Conservation (phyloP, 305 asterid species). For the Fraxinus greggii region DNA sequence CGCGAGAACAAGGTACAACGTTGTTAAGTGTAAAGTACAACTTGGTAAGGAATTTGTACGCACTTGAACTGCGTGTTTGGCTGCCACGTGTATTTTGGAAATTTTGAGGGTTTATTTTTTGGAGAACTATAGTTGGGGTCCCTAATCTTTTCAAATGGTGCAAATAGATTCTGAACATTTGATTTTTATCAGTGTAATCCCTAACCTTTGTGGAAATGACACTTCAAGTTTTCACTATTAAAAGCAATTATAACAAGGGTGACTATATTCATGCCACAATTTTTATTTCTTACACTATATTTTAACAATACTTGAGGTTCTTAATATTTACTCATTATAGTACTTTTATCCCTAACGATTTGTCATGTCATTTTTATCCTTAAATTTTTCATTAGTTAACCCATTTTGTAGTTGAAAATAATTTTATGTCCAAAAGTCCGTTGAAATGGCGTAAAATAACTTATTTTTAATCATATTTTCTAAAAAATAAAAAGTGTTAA, state of each 20-base stretch:
- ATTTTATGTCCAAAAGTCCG: too few relatives aligned
- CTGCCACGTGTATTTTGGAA: not conserved
- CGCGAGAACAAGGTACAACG: not conserved
- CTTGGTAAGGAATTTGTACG: not conserved
- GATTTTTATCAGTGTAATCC: not conserved
- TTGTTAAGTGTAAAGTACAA: not conserved
- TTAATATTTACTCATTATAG: too few relatives aligned
- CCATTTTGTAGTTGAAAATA: too few relatives aligned
- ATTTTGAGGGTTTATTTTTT: not conserved
- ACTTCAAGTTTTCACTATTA: not conserved
- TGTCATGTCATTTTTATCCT: too few relatives aligned
- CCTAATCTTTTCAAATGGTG: not conserved
- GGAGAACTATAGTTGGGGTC: not conserved
- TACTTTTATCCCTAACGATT: too few relatives aligned
- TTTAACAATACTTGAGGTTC: too few relatives aligned
- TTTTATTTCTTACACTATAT: too few relatives aligned
- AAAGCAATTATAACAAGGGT: not conserved
- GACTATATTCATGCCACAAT: too few relatives aligned
- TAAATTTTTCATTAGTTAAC: too few relatives aligned
- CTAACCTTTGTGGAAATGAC: not conserved
- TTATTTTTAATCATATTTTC: too few relatives aligned
- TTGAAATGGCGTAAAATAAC: too few relatives aligned
- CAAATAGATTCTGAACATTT: not conserved
- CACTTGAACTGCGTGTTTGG: not conserved
- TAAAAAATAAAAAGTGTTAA: too few relatives aligned